Evolutionary conservation across 441 rosid genomes (phyloP).

Genomic region (Dalechampia spathulata): DNA sequence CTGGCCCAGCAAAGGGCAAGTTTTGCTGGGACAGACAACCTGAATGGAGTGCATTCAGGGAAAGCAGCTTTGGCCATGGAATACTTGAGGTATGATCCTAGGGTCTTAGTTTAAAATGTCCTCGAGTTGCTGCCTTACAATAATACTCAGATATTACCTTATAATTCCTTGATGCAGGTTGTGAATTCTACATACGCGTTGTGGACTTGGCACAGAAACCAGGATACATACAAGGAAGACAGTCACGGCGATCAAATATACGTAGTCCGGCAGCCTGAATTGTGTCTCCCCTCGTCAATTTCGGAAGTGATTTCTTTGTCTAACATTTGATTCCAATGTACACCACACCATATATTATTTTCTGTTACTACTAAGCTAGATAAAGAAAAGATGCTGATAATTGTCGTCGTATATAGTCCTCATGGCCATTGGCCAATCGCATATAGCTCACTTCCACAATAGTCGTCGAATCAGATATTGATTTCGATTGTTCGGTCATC

Average conservation of each 20-base stretch:
- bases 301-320: constrained; percentile 27
- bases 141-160: background rate
- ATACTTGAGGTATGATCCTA: constrained; percentile 54
- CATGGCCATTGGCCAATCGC: too few relatives aligned
- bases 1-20: constrained; percentile 51
- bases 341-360: too few relatives aligned
- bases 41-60: constrained; percentile 81
- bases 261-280: constrained; percentile 60
- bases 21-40: constrained; percentile 72
- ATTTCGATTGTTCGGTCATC: too few relatives aligned
- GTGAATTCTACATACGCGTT: constrained; percentile 72
- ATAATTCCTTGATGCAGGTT: constrained; percentile 36
- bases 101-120: too few relatives aligned
- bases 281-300: constrained; percentile 30
- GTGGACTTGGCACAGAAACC: constrained; percentile 88
- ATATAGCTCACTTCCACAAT: too few relatives aligned
- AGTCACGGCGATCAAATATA: constrained; percentile 50
- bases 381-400: too few relatives aligned
- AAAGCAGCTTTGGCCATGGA: constrained; percentile 91
- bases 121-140: too few relatives aligned
- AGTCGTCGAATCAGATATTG: too few relatives aligned
- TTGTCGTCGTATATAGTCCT: too few relatives aligned
- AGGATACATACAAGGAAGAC: constrained; percentile 37
- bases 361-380: too few relatives aligned
- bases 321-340: background rate